Evolutionary conservation across 441 rosid species (phyloP).

Genomic region (Bruguiera hainesii): DNA sequence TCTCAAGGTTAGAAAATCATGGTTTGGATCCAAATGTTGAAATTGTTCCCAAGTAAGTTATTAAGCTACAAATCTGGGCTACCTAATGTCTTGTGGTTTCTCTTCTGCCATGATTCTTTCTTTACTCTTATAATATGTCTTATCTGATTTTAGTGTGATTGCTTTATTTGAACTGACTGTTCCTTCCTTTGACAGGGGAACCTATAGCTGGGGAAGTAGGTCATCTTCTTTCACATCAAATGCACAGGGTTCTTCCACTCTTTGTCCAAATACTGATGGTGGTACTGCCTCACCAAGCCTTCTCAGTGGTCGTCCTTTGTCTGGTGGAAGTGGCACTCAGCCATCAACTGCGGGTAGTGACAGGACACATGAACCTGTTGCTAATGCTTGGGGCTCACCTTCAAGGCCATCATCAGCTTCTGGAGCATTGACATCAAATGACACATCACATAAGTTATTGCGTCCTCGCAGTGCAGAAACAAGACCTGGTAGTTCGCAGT

Average conservation of each 20-base stretch:
- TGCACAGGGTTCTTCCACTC: slow-evolving; percentile 86
- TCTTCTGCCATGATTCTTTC: background rate
- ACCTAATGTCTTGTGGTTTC: background rate
- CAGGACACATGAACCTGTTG: slow-evolving; percentile 53
- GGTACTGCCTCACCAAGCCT: slow-evolving; percentile 76
- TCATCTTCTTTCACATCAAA: slow-evolving; percentile 66
- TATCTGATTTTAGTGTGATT: background rate
- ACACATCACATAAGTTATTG: slow-evolving; percentile 51
- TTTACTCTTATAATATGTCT: background rate
- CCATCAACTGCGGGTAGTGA: slow-evolving; percentile 97
- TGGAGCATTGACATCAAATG: slow-evolving; percentile 70
- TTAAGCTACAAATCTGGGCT: slow-evolving; percentile 9
- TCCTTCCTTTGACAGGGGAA: slow-evolving; percentile 59
- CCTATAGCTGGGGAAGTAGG: slow-evolving; percentile 92
- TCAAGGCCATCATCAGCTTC: slow-evolving; percentile 99
- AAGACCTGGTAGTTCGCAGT: slow-evolving; percentile 94
- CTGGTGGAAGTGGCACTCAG: slow-evolving; percentile 89
- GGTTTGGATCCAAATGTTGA: slow-evolving; percentile 97
- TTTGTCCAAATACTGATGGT: slow-evolving; percentile 71
- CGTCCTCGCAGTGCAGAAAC: slow-evolving; percentile 99
- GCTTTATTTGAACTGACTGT: slow-evolving; percentile 6
- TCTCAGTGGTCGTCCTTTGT: slow-evolving; percentile 89
- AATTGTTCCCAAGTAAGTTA: slow-evolving; percentile 97
- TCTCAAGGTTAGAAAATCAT: slow-evolving; percentile 90
- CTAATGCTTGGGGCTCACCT: slow-evolving; percentile 65